These are phyloP conservation scores for Bolboschoenus planiculmis DNA, from an alignment of 176 grass and related monocot genomes.

Conservation along the genomic window DNA sequence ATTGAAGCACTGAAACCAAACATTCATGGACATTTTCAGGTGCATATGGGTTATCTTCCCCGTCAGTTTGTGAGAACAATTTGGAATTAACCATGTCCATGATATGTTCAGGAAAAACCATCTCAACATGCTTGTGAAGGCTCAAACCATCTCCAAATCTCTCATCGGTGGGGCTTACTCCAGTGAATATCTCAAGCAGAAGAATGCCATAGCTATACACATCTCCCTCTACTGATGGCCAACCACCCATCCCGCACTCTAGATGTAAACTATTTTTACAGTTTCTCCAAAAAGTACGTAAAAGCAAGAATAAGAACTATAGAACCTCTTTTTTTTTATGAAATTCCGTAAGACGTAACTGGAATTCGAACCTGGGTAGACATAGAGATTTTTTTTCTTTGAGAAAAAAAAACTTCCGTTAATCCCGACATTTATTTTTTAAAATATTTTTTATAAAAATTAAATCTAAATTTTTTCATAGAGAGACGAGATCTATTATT, in stretches of 20 bases:
- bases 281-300: too few relatives aligned
- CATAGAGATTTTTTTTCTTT: too few relatives aligned
- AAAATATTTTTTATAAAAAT: too few relatives aligned
- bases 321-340: too few relatives aligned
- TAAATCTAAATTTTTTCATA: too few relatives aligned
- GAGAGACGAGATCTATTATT: too few relatives aligned
- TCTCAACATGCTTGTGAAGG: constrained; percentile 23
- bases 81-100: constrained; percentile 26
- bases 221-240: constrained; percentile 26
- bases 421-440: too few relatives aligned
- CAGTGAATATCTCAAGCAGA: constrained; percentile 11
- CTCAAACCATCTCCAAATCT: constrained; percentile 11
- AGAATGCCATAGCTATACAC: constrained; percentile 44
- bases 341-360: too few relatives aligned
- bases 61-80: not conserved
- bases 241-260: constrained; percentile 35
- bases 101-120: constrained; percentile 18
- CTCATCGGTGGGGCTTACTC: constrained; percentile 24
- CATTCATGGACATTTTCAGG: not conserved
- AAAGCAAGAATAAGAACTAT: too few relatives aligned
- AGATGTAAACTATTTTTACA: too few relatives aligned
- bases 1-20: constrained; percentile 17
- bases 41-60: not conserved
- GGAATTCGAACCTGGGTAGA: too few relatives aligned
- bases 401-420: too few relatives aligned